Percentiles rank a stretch among this genome's conserved stretches.
Evolutionary conservation across 108 stramenopile species (phyloP).

Genomic region (Cyclotella cryptica): DNA sequence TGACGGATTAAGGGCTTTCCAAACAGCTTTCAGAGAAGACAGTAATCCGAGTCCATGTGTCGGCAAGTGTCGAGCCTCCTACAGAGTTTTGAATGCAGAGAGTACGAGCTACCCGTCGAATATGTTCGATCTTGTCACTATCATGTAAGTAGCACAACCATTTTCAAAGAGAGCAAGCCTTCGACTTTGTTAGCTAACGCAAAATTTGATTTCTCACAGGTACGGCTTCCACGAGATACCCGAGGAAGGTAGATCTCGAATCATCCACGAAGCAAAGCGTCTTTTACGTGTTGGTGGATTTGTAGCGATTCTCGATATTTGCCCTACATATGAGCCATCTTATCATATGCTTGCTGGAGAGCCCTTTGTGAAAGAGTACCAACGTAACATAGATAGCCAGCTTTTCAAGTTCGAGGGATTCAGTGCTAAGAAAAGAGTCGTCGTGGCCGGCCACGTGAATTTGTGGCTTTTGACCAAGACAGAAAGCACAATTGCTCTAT

Average conservation of each 20-base stretch:
- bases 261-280: constrained; percentile 72
- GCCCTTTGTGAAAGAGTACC: constrained; percentile 86
- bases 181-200: no score
- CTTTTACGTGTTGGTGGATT: constrained; percentile 65
- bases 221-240: constrained; percentile 88
- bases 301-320: constrained; percentile 82
- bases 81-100: constrained; percentile 68
- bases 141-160: constrained; percentile 20
- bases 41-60: constrained; percentile 13
- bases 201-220: constrained; percentile 58
- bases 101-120: constrained; percentile 53
- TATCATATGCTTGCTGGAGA: constrained; percentile 81
- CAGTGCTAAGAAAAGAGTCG: constrained; percentile 20
- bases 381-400: constrained; percentile 85
- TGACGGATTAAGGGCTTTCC: constrained; percentile 15
- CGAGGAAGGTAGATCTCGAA: constrained; percentile 55
- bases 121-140: constrained; percentile 59
- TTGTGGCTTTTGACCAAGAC: constrained; percentile 53
- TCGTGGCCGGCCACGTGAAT: constrained; percentile 62
- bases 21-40: constrained; percentile 1
- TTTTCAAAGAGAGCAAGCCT: background rate
- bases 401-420: constrained; percentile 47
- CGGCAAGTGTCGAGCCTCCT: constrained; percentile 27
- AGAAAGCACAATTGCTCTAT: constrained; percentile 2
- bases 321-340: constrained; percentile 65